These are phyloP conservation scores for Amniculicola lignicola DNA, from an alignment of 495 filamentous ascomycete genomes.

Conservation along the genomic window DNA sequence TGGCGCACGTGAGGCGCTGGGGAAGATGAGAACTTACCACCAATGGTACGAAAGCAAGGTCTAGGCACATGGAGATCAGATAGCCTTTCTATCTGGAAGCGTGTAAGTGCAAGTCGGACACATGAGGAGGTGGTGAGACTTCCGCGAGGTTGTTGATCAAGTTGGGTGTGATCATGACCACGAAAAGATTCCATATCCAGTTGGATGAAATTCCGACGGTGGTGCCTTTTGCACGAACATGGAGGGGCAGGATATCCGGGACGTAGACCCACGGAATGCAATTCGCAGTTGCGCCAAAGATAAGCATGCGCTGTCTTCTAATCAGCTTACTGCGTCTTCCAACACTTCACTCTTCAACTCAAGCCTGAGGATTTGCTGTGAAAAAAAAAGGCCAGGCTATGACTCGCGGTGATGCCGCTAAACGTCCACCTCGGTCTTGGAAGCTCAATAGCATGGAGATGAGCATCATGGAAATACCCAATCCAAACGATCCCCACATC, in stretches of 20 bases:
- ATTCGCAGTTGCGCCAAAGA: constrained; percentile 49
- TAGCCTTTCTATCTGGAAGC: constrained; percentile 36
- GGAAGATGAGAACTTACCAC: constrained; percentile 7
- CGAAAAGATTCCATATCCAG: constrained; percentile 46
- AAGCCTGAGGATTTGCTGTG: constrained; percentile 18
- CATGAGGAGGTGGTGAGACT: no score
- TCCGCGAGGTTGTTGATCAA: constrained; percentile 30
- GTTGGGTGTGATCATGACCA: constrained; percentile 40
- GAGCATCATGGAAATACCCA: constrained; percentile 52
- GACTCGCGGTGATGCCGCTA: no score
- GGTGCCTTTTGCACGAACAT: constrained; percentile 42
- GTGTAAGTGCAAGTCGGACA: no score
- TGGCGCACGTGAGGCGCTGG: neutral
- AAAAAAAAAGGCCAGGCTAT: constrained; percentile 54
- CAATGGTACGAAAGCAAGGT: constrained; percentile 44
- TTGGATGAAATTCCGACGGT: constrained; percentile 46
- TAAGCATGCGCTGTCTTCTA: constrained; percentile 42
- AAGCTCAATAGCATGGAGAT: constrained; percentile 52
- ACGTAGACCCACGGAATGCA: constrained; percentile 51
- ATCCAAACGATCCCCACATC: constrained; percentile 54
- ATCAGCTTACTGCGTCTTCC: neutral
- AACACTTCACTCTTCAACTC: neutral
- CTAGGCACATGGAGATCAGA: constrained; percentile 35
- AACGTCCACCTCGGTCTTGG: constrained; percentile 36
- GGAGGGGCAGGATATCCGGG: constrained; percentile 46